phyloP scores from a whole-genome alignment of 345 rosid species.

The Camelina sativa region DNA sequence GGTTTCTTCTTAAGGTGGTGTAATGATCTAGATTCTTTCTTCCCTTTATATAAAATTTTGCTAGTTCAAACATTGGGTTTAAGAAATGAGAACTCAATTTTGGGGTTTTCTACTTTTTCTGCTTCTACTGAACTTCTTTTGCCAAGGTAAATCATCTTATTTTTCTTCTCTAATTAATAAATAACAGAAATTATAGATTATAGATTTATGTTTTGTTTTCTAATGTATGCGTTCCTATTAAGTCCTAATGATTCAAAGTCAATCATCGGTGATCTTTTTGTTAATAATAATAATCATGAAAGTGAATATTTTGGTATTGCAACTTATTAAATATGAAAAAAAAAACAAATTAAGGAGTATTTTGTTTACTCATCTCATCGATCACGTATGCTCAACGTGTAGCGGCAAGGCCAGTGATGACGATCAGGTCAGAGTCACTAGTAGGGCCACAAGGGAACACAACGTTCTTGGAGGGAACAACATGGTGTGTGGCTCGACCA shows the following conservation, averaged over 20 bases:
- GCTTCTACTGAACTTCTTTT: conserved; percentile 27
- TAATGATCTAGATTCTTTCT: conserved; percentile 27
- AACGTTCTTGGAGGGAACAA: conserved; percentile 72
- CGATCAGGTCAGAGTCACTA: conserved; percentile 53
- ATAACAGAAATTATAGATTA: not conserved
- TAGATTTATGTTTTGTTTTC: not conserved
- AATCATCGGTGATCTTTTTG: too few species aligned
- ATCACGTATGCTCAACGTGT: not conserved
- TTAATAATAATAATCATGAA: not conserved
- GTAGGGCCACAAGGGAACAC: conserved; percentile 81
- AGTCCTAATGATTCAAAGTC: not conserved
- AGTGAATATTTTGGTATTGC: not conserved
- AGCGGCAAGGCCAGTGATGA: conserved; percentile 45
- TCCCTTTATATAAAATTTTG: not conserved
- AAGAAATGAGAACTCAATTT: conserved; percentile 30
- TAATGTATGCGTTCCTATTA: not conserved
- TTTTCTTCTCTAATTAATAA: not conserved
- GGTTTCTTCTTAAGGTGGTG: conserved; percentile 24
- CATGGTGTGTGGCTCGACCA: conserved; percentile 83
- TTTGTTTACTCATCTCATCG: not conserved
- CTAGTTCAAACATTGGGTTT: not conserved
- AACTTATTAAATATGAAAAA: not conserved
- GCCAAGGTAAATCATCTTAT: conserved; percentile 27
- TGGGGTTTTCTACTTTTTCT: conserved; percentile 23
- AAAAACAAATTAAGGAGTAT: not conserved